phyloP scores from a whole-genome alignment of 805 yeast genomes.

The Pichia eremophila region DNA sequence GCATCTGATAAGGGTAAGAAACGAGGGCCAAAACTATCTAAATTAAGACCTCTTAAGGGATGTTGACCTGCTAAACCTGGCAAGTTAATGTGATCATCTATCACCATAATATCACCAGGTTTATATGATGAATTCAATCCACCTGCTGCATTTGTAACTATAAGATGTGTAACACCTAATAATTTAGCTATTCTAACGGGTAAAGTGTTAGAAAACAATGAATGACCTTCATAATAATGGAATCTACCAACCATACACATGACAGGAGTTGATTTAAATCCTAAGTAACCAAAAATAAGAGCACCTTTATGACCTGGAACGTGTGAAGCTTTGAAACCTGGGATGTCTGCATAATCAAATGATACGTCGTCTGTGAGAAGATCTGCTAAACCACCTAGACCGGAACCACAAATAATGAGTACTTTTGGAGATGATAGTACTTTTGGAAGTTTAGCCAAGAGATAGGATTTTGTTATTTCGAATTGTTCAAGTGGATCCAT shows the following conservation, averaged over 20 bases:
- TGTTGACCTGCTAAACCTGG: constrained; percentile 89
- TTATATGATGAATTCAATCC: constrained; percentile 59
- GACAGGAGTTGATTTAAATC: constrained; percentile 61
- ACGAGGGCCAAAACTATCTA: constrained; percentile 73
- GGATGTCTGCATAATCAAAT: constrained; percentile 59
- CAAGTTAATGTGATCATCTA: constrained; percentile 79
- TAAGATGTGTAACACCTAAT: constrained; percentile 50
- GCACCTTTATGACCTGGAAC: constrained; percentile 88
- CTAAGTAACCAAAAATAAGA: constrained; percentile 69
- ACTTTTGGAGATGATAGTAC: constrained; percentile 40
- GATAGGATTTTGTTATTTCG: constrained; percentile 4
- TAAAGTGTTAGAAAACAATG: constrained; percentile 71
- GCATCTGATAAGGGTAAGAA: constrained; percentile 87
- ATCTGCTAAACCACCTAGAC: constrained; percentile 77
- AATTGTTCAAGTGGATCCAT: constrained; percentile 6
- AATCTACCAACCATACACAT: constrained; percentile 91
- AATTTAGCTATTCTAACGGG: constrained; percentile 70
- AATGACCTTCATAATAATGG: constrained; percentile 88
- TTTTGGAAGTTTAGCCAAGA: neutral
- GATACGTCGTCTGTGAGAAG: constrained; percentile 34
- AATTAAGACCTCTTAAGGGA: constrained; percentile 81
- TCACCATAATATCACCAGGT: constrained; percentile 88
- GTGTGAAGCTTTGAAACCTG: constrained; percentile 73
- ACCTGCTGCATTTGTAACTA: constrained; percentile 97
- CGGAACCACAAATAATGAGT: constrained; percentile 89